Base-by-base conservation (phyloP, 2,329 filamentous ascomycete genomes). In the Nigrospora oryzae region DNA sequence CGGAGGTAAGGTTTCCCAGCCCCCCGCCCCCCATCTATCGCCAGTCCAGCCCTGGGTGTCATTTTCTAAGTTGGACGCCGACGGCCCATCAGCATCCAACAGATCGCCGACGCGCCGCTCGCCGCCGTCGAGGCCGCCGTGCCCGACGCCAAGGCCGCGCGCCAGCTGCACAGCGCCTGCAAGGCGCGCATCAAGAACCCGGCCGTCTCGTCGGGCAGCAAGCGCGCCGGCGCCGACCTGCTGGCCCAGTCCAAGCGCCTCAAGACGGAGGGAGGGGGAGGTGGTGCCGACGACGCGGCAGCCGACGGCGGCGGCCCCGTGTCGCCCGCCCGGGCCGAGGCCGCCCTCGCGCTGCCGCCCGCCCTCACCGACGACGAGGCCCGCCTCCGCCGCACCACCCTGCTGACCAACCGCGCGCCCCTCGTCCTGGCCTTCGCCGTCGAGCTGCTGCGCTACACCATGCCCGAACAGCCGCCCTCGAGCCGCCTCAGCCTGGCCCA, bases 381-480 rank as follows among this genome's bases (percentile, higher is more conserved):
- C 1, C 64, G 72, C 8, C 77, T 95, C 5, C 67, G 70, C 13
- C 62, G 66, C 2, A 77, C 77, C 1, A 67, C 70, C 0, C 53
- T 95, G 2, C 68, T 82, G 49, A 93, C 87, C 0, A 94, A 95
- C 56, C 74, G 89, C 35, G 89, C 89, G 2, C 89, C 89, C 1
- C 67, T 95, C 2, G 81, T 95, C 2, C 72, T 95, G 5, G 88
- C 88, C 0, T 94, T 94, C 62, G 81, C 84, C 1, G 77, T 89
- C 13, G 77, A 81, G 48, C 60, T 91, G 40, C 61, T 94, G 39
- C 83, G 85, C 38, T 82, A 84, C 58, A 94, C 87, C 0, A 91
- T 90, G 83, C 86, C 89, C 0, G 83, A 86, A 52, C 89, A 95
- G 59, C 89, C 89, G 3, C 71, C 83, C 3, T 93, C 86, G n/a